Evolutionary conservation across 1,284 basidiomycete species (phyloP).

Genomic region (Hortiboletus rubellus): DNA sequence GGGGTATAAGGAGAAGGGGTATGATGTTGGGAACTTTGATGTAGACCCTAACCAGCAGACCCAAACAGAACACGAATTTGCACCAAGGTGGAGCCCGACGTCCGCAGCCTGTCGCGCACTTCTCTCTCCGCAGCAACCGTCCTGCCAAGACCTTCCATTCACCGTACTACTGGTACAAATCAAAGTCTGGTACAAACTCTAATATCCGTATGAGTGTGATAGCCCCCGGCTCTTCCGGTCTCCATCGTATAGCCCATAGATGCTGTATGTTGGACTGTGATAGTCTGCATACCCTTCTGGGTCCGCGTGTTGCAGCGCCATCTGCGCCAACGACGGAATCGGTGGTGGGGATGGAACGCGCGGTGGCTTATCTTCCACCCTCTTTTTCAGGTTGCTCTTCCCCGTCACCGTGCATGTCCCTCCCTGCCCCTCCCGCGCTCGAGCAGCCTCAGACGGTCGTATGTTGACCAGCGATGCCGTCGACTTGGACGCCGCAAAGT

Average conservation of each 20-base stretch:
- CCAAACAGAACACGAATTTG: not conserved
- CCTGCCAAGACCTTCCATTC: constrained; percentile 7
- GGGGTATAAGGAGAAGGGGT: constrained; percentile 26
- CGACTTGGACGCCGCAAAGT: constrained; percentile 44
- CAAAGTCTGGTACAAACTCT: constrained; percentile 14
- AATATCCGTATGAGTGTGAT: constrained; percentile 33
- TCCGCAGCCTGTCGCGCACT: constrained; percentile 15
- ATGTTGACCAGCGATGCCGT: constrained; percentile 38
- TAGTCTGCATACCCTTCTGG: constrained; percentile 63
- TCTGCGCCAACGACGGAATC: constrained; percentile 72
- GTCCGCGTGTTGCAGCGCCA: constrained; percentile 66
- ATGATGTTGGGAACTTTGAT: not conserved
- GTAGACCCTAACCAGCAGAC: not conserved
- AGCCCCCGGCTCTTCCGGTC: constrained; percentile 56
- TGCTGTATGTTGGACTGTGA: constrained; percentile 77
- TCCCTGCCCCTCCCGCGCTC: constrained; percentile 17
- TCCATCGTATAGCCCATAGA: constrained; percentile 69
- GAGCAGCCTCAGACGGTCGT: constrained; percentile 27
- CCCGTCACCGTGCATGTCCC: constrained; percentile 5
- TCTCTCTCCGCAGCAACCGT: constrained; percentile 25
- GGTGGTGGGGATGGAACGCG: constrained; percentile 73
- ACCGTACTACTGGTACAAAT: constrained; percentile 29
- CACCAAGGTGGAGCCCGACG: not conserved
- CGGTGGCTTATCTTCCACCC: constrained; percentile 62
- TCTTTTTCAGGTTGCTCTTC: constrained; percentile 30